Base-by-base conservation (phyloP, 306 rosid genomes). In the Rosa lucieae region DNA sequence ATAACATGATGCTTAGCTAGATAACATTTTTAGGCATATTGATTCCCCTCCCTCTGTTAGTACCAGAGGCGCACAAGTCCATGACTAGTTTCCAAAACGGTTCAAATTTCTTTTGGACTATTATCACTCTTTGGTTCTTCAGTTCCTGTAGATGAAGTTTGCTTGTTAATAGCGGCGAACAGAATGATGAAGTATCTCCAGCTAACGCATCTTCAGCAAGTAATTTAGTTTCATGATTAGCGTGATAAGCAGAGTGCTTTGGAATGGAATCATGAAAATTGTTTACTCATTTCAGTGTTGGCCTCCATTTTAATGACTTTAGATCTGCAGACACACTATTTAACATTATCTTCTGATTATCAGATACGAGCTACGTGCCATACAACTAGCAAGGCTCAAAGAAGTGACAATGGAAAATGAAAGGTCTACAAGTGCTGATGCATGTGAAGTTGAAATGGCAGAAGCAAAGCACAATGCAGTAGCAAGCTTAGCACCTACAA, bases 321-420 rank as follows among this genome's bases (percentile, higher is more conserved):
- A 15, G 59, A 32, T 32, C 52, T 6, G 39, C 68, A 23, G 46
- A 17, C 26, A 11, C 44, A 51, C 53, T 59, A 53, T 68, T 63
- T 75, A 75, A 78, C 79, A 21, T 67, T 66, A 72, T 49, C 72
- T 53, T 76, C 71, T 49, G 68, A 18, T 53, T 70, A 82, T 80
- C 91, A 94, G 97, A 85, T 94, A 92, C 13, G 98, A 94, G 87
- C 90, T 91, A 43, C 89, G 79, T 1, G 91, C 93, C 62, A 67
- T 91, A 77, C 92, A 90, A 65, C 67, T 44, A 32, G 97, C 88
- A 78, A 88, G 88, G 79, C 82, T 88, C 56, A 86, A 80, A 74
- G 86, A 52, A 75, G 87, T 89, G 89, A 89, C 93, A 56, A 73
- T 61, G 79, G 92, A 78, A 67, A 90, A 84, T 44, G 90, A 85